phyloP scores from a whole-genome alignment of 2,329 filamentous ascomycete genomes.

The Hypoxylon sp. region DNA sequence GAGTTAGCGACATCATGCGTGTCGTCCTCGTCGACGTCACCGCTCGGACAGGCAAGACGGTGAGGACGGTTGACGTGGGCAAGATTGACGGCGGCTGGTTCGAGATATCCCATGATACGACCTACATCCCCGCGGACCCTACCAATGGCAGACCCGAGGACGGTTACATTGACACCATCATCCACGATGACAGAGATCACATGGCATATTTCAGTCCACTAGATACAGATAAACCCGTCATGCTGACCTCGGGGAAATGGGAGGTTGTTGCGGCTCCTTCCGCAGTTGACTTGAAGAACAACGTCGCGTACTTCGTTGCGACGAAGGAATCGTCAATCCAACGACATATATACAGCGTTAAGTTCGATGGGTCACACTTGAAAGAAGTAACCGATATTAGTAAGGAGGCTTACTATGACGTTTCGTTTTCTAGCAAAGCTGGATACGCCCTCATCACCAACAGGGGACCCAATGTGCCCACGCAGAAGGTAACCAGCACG shows the following conservation, averaged over 20 bases:
- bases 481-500: constrained; percentile 90
- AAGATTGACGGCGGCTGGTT: constrained; percentile 97
- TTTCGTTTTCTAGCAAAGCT: constrained; percentile 85
- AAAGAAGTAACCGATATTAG: constrained; percentile 79
- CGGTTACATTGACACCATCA: constrained; percentile 92
- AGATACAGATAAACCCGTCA: constrained; percentile 82
- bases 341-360: constrained; percentile 91
- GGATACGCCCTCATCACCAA: constrained; percentile 89
- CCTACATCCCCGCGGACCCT: constrained; percentile 86
- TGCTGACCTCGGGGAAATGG: constrained; percentile 91
- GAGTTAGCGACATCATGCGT: constrained; percentile 91
- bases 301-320: constrained; percentile 89
- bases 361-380: constrained; percentile 81
- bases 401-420: constrained; percentile 81
- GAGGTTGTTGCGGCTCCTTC: constrained; percentile 90
- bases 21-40: constrained; percentile 86
- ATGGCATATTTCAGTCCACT: constrained; percentile 93
- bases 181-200: constrained; percentile 89
- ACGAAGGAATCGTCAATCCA: constrained; percentile 91
- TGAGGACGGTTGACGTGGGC: constrained; percentile 82
- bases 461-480: constrained; percentile 85
- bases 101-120: constrained; percentile 88
- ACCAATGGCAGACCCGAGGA: constrained; percentile 80
- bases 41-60: constrained; percentile 78
- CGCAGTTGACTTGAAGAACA: constrained; percentile 84